Percentiles rank a stretch among this genome's conserved stretches.
Evolutionary conservation across 2,329 filamentous ascomycete species (phyloP).

Genomic region (Tolypocladium sp.): DNA sequence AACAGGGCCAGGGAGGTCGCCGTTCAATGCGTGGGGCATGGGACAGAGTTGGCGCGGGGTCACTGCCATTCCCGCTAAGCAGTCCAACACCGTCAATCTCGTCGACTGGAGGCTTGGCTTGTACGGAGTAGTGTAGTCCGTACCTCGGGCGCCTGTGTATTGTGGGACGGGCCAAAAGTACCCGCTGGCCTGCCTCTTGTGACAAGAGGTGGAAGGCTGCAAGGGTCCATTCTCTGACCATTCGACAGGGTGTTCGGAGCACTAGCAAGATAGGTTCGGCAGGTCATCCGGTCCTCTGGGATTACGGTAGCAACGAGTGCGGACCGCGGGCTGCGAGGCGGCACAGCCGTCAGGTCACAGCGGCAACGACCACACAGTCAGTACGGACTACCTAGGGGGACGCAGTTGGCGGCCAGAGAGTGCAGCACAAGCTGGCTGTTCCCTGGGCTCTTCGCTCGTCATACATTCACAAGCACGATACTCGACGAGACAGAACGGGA

Average conservation of each 20-base stretch:
- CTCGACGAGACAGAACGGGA: neutral
- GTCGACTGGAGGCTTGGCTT: neutral
- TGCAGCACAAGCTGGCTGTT: neutral
- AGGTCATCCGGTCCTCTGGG: constrained; percentile 10
- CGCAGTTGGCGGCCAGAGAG: neutral
- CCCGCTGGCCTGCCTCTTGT: constrained; percentile 3
- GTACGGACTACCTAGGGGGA: no score
- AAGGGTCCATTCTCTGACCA: constrained; percentile 4
- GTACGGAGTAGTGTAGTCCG: no score
- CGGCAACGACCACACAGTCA: neutral
- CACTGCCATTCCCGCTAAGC: neutral
- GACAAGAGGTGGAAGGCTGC: constrained; percentile 2
- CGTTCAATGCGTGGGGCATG: neutral
- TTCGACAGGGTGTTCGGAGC: constrained; percentile 10
- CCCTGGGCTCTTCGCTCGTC: neutral
- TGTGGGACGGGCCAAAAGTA: constrained; percentile 3
- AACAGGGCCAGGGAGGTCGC: neutral
- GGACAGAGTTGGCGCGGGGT: neutral
- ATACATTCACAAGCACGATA: neutral
- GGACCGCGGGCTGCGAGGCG: neutral
- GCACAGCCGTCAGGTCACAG: neutral
- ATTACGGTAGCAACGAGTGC: constrained; percentile 1
- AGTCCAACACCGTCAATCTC: neutral
- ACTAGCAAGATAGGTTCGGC: constrained; percentile 6
- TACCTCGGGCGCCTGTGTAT: neutral